Evolutionary conservation across 78 protist species (phyloP), one percentile per base, ranked within the genome.

Genomic region (Dictyostelium discoideum): DNA sequence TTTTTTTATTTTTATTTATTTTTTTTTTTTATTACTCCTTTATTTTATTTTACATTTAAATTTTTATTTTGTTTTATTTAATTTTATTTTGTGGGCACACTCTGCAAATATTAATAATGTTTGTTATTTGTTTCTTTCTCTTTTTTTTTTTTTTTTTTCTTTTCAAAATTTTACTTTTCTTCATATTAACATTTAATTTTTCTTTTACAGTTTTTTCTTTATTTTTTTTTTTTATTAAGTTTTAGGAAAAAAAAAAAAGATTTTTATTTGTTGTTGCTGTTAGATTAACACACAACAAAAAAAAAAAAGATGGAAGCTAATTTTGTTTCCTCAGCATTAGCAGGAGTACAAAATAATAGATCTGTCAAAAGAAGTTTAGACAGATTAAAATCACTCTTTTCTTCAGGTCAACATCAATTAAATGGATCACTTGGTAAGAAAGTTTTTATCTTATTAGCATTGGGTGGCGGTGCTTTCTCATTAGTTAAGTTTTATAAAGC

Each of bases 381-480:
- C 1, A 89, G 24, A 42, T 39, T 89, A 24, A 11, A 46, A 16
- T 16, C 78, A 11, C 54, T 89, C 2, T 65, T 89, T 16, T 42
- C 79, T 3, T 37, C 44, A 39, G 22, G 37, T 32, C 10, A 46
- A 37, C 65, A 79, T 79, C 84, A 46, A 44, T 85, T 84, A 32
- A 44, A 39, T 46, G 40, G 39, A 13, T 5, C 81, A 39, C 7
- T 78, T 14, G 73, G 74, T 16, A 89, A 89, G 54, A 89, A 89
- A 46, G 40, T 89, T 11, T 40, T 89, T 8, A 4, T 89, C 16
- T 65, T 89, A 18, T 48, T 60, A 13, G 94, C 94, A 9, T 16
- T 89, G 8, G 94, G 94, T 11, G 94, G 94, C 69, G 94, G 94
- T 67, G 82, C 82, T 22, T 89, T 79, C 63, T 74, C 94, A 14